Percentiles rank a stretch among this genome's conserved stretches.
phyloP scores from a whole-genome alignment of 2,329 filamentous ascomycete genomes.

The Ophiostoma tasmaniense region DNA sequence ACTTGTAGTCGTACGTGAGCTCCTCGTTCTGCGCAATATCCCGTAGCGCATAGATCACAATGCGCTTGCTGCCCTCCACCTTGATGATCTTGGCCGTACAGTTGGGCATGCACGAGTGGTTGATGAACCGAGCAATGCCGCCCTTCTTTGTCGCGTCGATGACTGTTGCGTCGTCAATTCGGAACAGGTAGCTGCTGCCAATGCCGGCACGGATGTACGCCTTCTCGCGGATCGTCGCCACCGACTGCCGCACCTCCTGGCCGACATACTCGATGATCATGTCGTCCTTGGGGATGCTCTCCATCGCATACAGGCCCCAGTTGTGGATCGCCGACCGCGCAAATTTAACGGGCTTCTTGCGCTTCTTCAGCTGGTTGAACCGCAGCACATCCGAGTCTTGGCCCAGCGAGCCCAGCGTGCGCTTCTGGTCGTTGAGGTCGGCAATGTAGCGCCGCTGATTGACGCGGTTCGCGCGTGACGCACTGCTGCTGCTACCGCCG shows the following conservation, averaged over 20 bases:
- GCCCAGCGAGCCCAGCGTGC: constrained; percentile 50
- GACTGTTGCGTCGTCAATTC: constrained; percentile 95
- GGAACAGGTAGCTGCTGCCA: constrained; percentile 93
- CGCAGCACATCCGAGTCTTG: constrained; percentile 82
- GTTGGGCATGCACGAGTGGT: constrained; percentile 95
- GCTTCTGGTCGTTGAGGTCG: constrained; percentile 92
- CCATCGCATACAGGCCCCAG: constrained; percentile 95
- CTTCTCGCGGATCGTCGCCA: constrained; percentile 90
- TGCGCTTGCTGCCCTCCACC: constrained; percentile 93
- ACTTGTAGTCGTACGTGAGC: constrained; percentile 99
- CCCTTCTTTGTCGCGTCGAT: constrained; percentile 98
- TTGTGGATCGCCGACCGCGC: constrained; percentile 97
- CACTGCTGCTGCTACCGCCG: constrained; percentile 3
- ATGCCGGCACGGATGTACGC: constrained; percentile 94
- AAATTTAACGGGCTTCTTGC: constrained; percentile 98
- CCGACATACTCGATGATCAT: constrained; percentile 99
- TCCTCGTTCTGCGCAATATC: constrained; percentile 96
- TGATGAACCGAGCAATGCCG: constrained; percentile 96
- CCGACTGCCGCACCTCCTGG: constrained; percentile 92
- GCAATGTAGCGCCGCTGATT: constrained; percentile 93
- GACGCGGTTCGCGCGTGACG: constrained; percentile 81
- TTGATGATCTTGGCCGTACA: constrained; percentile 99
- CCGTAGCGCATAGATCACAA: constrained; percentile 95
- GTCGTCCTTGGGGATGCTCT: constrained; percentile 93
- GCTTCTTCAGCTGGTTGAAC: constrained; percentile 98